Percentiles rank a stretch among this genome's conserved stretches.
phyloP scores from a whole-genome alignment of 1,284 basidiomycete genomes.

The Tetrapyrgos nigripes region DNA sequence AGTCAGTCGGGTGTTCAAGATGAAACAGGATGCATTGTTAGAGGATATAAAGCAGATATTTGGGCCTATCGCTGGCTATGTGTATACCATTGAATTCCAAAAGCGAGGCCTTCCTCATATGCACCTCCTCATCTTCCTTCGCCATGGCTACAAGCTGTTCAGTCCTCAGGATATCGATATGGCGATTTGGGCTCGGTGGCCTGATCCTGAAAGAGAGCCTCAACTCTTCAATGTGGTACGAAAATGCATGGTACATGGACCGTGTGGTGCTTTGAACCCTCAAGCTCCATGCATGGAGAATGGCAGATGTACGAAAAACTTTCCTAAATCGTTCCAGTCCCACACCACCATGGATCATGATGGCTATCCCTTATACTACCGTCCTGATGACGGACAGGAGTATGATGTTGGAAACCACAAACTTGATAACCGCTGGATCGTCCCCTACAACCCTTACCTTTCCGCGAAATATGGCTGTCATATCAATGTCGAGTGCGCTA shows the following conservation, averaged over 20 bases:
- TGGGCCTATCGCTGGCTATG: conserved; percentile 34
- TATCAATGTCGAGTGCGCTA: conserved; percentile 39
- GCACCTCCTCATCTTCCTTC: conserved; percentile 50
- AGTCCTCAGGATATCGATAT: no score
- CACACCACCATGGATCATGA: no score
- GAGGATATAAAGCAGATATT: conserved; percentile 39
- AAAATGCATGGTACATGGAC: conserved; percentile 53
- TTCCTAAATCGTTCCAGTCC: no score
- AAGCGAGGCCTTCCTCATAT: conserved; percentile 56
- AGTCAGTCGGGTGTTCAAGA: no score
- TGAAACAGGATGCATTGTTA: conserved; percentile 45
- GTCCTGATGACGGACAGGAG: conserved; percentile 38
- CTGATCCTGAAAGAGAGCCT: conserved; percentile 44
- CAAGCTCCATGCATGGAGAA: conserved; percentile 43
- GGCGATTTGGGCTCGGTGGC: conserved; percentile 46
- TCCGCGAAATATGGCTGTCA: conserved; percentile 29
- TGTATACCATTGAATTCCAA: conserved; percentile 58
- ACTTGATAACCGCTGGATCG: conserved; percentile 37
- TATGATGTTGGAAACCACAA: conserved; percentile 26
- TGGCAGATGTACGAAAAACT: no score
- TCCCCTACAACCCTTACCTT: no score
- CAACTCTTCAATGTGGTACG: conserved; percentile 39
- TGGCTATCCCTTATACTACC: conserved; percentile 43
- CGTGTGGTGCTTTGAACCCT: conserved; percentile 42
- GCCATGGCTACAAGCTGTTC: no score